Conservation (phyloP, 2,329 filamentous ascomycete species). For the Zasmidium citrigriseum region DNA sequence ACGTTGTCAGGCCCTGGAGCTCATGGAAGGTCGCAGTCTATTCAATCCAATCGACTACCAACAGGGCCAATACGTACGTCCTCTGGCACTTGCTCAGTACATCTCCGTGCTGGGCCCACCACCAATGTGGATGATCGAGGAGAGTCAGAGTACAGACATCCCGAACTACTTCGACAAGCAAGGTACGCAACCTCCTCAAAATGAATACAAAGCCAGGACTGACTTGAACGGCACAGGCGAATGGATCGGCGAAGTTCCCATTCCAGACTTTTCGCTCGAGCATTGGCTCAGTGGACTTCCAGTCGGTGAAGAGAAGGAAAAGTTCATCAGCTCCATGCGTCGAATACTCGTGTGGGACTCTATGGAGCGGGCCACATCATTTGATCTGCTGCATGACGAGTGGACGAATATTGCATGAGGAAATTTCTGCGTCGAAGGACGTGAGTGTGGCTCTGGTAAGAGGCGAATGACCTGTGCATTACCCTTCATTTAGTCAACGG, state of each 20-base stretch:
- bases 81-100: constrained; percentile 32
- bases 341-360: no score
- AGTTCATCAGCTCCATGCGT: no score
- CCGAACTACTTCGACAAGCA: constrained; percentile 1
- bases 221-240: no score
- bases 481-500: no score
- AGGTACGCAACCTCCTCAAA: no score
- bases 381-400: no score
- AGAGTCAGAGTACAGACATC: background rate
- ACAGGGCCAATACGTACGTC: constrained; percentile 29
- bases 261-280: background rate
- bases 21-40: constrained; percentile 30
- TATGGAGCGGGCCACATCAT: no score
- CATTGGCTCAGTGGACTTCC: background rate
- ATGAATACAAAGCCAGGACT: no score
- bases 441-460: no score
- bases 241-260: constrained; percentile 1
- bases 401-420: no score
- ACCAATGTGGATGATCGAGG: constrained; percentile 7
- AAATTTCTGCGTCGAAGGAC: no score
- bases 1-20: constrained; percentile 28
- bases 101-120: constrained; percentile 16
- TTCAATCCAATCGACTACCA: constrained; percentile 30
- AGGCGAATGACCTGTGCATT: no score
- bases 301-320: background rate